Conservation (phyloP, 1,284 basidiomycete species). For the Singerocomus inundabilis region DNA sequence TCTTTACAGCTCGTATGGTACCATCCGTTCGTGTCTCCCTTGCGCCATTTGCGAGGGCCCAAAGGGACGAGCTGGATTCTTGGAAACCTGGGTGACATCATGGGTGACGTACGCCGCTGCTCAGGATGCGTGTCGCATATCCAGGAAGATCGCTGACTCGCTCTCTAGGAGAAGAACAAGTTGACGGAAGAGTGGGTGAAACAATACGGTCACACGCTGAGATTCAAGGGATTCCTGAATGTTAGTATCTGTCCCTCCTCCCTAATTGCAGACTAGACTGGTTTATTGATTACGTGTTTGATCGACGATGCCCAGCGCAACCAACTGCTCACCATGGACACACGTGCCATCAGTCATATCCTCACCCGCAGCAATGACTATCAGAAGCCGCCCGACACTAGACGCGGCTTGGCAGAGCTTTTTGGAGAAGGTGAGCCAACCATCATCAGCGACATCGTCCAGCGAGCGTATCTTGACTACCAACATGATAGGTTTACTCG, state of each 20-base stretch:
- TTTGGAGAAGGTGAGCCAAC: slow-evolving; percentile 30
- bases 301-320: slow-evolving; percentile 11
- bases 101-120: slow-evolving; percentile 6
- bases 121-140: background rate
- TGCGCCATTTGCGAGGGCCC: slow-evolving; percentile 12
- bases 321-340: slow-evolving; percentile 33
- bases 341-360: slow-evolving; percentile 38
- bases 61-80: slow-evolving; percentile 7
- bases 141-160: background rate
- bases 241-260: background rate
- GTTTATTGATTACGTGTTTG: background rate
- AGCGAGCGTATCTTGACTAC: background rate
- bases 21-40: background rate
- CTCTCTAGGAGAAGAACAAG: slow-evolving; percentile 1
- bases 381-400: slow-evolving; percentile 31
- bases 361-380: slow-evolving; percentile 36
- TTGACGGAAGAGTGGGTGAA: slow-evolving; percentile 40
- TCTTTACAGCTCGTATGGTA: background rate
- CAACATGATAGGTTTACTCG: slow-evolving; percentile 12
- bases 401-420: slow-evolving; percentile 21
- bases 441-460: no score
- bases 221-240: slow-evolving; percentile 37
- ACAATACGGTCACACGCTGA: slow-evolving; percentile 52
- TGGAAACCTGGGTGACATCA: slow-evolving; percentile 9
- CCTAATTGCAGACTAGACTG: background rate